A percentile compares a stretch with the other conserved stretches of the same genome.
phyloP scores from a whole-genome alignment of 306 rosid genomes.

The Albizia julibrissin region DNA sequence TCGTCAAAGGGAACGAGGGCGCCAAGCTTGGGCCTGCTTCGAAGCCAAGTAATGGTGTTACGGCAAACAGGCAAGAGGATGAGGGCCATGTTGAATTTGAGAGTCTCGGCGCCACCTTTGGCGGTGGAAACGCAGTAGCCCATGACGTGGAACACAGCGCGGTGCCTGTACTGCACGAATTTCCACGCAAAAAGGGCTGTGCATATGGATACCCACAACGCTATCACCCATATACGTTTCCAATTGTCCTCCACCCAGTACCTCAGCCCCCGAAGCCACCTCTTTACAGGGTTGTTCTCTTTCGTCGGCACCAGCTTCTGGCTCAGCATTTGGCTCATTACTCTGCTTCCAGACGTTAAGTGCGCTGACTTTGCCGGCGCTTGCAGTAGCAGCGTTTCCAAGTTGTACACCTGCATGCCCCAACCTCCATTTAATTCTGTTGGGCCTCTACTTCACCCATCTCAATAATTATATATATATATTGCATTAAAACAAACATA shows the following conservation, averaged over 20 bases:
- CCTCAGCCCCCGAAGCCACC: constrained; percentile 36
- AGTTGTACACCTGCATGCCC: constrained; percentile 64
- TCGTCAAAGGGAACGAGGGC: constrained; percentile 72
- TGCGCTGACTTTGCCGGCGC: constrained; percentile 71
- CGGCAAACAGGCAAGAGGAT: constrained; percentile 84
- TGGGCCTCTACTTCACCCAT: background rate
- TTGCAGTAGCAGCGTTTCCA: constrained; percentile 82
- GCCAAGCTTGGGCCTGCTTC: constrained; percentile 77
- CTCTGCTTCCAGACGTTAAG: constrained; percentile 56
- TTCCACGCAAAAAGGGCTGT: constrained; percentile 81
- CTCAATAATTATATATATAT: background rate
- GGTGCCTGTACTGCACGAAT: constrained; percentile 66
- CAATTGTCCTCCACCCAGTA: constrained; percentile 83
- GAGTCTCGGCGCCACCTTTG: constrained; percentile 88
- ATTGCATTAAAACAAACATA: background rate
- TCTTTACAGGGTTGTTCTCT: constrained; percentile 73
- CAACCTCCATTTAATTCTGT: background rate
- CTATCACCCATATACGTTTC: constrained; percentile 74
- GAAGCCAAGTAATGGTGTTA: constrained; percentile 86
- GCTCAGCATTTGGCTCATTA: constrained; percentile 70
- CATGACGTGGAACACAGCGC: constrained; percentile 74
- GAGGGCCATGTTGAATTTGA: constrained; percentile 87
- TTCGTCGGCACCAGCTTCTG: constrained; percentile 78
- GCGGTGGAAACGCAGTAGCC: constrained; percentile 83
- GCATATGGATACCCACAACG: constrained; percentile 64